phyloP scores from a whole-genome alignment of 1,284 basidiomycete genomes.

The Uromyces viciae-fabae region DNA sequence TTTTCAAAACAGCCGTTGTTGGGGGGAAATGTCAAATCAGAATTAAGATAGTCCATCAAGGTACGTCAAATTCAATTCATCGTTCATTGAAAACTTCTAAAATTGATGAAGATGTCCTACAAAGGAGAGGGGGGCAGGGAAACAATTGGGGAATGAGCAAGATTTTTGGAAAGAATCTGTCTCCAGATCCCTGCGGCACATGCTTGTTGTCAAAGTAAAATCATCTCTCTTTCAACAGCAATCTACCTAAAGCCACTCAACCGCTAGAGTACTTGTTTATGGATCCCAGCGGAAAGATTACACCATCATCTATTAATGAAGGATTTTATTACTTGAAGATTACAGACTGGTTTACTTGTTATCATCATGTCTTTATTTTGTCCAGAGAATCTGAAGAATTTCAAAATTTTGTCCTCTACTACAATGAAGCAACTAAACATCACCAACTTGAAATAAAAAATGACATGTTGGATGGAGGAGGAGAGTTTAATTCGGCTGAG shows the following conservation, averaged over 20 bases:
- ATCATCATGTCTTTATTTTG: neutral
- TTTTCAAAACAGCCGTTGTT: neutral
- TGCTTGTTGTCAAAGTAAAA: slow-evolving; percentile 9
- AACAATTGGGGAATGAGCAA: too few relatives aligned
- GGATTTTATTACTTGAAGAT: slow-evolving; percentile 22
- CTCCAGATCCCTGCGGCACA: neutral
- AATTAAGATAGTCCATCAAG: neutral
- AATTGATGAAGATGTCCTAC: too few relatives aligned
- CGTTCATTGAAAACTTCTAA: too few relatives aligned
- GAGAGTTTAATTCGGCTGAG: neutral
- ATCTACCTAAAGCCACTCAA: neutral
- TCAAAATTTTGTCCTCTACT: neutral
- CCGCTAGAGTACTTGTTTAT: neutral
- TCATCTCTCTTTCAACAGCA: neutral
- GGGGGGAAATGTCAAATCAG: neutral
- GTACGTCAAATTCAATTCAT: neutral
- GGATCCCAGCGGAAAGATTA: slow-evolving; percentile 31
- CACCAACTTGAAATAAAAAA: neutral
- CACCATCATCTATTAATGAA: neutral
- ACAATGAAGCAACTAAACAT: neutral
- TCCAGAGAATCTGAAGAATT: neutral
- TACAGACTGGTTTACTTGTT: neutral
- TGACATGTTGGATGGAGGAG: neutral
- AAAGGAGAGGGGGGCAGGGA: too few relatives aligned
- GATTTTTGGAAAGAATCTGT: too few relatives aligned